A percentile compares a stretch with the other conserved stretches of the same genome.
Evolutionary conservation across 495 filamentous ascomycete genomes (phyloP).

Genomic region (Trichoderma gamsii): DNA sequence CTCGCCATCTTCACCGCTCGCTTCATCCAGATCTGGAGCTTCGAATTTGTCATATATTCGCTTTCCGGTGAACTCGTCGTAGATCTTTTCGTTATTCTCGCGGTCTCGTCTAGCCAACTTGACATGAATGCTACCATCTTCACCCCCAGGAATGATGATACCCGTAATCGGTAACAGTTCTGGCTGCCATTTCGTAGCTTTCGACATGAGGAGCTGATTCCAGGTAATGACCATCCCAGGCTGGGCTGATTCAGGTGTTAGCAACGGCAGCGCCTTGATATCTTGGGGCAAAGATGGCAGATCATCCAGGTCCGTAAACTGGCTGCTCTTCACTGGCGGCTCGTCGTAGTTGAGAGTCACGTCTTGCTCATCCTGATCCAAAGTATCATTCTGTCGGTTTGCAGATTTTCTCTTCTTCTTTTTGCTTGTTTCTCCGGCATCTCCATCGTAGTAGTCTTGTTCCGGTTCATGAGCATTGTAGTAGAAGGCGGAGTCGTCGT

Average conservation of each 20-base stretch:
- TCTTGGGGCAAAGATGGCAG: slow-evolving; percentile 64
- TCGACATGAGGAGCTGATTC: slow-evolving; percentile 68
- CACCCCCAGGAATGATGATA: slow-evolving; percentile 46
- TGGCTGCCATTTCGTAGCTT: slow-evolving; percentile 72
- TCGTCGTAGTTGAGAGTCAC: slow-evolving; percentile 25
- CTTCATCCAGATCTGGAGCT: slow-evolving; percentile 31
- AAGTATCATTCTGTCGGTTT: slow-evolving; percentile 24
- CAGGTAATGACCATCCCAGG: slow-evolving; percentile 71
- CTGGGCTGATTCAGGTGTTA: slow-evolving; percentile 49
- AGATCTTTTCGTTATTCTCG: slow-evolving; percentile 37
- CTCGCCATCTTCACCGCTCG: slow-evolving; percentile 22
- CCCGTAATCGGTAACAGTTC: slow-evolving; percentile 62
- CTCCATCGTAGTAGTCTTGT: slow-evolving; percentile 39
- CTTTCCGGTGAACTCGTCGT: slow-evolving; percentile 37
- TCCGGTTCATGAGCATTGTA: slow-evolving; percentile 33
- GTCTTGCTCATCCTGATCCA: neutral
- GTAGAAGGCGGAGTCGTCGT: slow-evolving; percentile 25
- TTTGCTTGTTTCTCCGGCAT: neutral
- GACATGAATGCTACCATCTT: slow-evolving; percentile 46
- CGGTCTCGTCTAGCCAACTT: slow-evolving; percentile 67
- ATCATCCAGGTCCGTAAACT: slow-evolving; percentile 45
- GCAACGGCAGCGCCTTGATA: slow-evolving; percentile 44
- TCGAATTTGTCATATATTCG: slow-evolving; percentile 46
- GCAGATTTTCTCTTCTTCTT: slow-evolving; percentile 8
- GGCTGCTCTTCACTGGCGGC: slow-evolving; percentile 26